Conservation (phyloP, 192 early-diverging fungal genomes). For the Hyaloraphidium curvatum region DNA sequence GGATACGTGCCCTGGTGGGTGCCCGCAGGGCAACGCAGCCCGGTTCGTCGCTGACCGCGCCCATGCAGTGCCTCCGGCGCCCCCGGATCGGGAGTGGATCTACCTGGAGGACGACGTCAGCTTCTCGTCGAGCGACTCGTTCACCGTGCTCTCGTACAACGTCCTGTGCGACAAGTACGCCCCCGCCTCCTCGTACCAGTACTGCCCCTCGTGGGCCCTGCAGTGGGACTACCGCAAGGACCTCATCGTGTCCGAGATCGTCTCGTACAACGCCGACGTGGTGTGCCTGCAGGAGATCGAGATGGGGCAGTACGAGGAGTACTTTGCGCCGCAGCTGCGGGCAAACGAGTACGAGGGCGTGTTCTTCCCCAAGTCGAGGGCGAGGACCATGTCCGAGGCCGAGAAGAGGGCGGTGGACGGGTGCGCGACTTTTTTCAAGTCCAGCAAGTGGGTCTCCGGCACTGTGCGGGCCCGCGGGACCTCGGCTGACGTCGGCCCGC, state of each 20-base stretch:
- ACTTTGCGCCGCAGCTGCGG: conserved; percentile 50
- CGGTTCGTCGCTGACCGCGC: neutral
- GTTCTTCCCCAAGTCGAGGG: conserved; percentile 86
- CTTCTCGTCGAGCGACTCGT: conserved; percentile 28
- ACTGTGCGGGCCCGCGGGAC: neutral
- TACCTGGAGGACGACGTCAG: conserved; percentile 50
- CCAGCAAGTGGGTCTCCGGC: conserved; percentile 38
- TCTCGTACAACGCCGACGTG: conserved; percentile 73
- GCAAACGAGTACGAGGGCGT: conserved; percentile 68
- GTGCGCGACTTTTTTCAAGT: conserved; percentile 84
- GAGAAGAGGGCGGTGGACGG: conserved; percentile 79
- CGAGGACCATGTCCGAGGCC: conserved; percentile 80
- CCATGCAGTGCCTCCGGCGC: conserved; percentile 45
- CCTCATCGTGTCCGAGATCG: conserved; percentile 63
- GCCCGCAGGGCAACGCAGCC: neutral
- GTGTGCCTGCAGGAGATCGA: conserved; percentile 90
- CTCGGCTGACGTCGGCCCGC: neutral
- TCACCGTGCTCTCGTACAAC: conserved; percentile 87
- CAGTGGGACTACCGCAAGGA: conserved; percentile 87
- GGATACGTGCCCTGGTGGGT: conserved; percentile 64
- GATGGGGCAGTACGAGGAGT: conserved; percentile 68
- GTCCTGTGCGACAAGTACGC: conserved; percentile 78
- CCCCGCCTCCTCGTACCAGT: conserved; percentile 68
- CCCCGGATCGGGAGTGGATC: conserved; percentile 81
- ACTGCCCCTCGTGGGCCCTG: conserved; percentile 88